These are phyloP conservation scores for Diplotaxis tenuifolia DNA, from an alignment of 345 rosid species.

Conservation along the genomic window DNA sequence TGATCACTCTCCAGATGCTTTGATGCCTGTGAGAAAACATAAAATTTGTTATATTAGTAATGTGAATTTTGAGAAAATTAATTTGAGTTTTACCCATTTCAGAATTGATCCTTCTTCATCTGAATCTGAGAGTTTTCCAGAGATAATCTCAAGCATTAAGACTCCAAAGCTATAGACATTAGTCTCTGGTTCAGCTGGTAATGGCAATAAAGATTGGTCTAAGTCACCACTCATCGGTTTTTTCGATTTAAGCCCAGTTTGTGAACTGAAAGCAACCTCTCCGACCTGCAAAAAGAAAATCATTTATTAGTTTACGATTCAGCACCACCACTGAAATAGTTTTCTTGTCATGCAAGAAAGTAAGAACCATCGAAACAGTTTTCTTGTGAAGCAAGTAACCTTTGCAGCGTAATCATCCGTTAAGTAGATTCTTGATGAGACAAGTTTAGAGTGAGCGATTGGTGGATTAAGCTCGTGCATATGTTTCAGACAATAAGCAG, in stretches of 20 bases:
- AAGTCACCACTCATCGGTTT: conserved; percentile 43
- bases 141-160: conserved; percentile 74
- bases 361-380: background rate
- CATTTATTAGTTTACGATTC: background rate
- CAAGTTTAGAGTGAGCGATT: conserved; percentile 47
- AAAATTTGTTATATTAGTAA: background rate
- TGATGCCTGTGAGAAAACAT: conserved; percentile 48
- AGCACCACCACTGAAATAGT: background rate
- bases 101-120: conserved; percentile 63
- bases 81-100: conserved; percentile 59
- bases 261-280: conserved; percentile 45
- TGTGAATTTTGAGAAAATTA: background rate
- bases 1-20: conserved; percentile 51
- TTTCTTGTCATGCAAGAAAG: conserved; percentile 15
- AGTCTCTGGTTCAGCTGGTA: conserved; percentile 50
- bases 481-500: conserved; percentile 82
- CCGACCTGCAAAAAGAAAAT: conserved; percentile 47
- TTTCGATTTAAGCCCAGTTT: conserved; percentile 31
- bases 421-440: conserved; percentile 48
- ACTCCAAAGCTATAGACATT: conserved; percentile 74
- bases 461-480: conserved; percentile 94
- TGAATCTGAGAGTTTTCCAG: conserved; percentile 74
- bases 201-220: conserved; percentile 49
- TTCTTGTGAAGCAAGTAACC: conserved; percentile 38
- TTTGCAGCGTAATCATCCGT: conserved; percentile 96